Conservation (phyloP, 2,329 filamentous ascomycete species). For the Diaporthe capsici region DNA sequence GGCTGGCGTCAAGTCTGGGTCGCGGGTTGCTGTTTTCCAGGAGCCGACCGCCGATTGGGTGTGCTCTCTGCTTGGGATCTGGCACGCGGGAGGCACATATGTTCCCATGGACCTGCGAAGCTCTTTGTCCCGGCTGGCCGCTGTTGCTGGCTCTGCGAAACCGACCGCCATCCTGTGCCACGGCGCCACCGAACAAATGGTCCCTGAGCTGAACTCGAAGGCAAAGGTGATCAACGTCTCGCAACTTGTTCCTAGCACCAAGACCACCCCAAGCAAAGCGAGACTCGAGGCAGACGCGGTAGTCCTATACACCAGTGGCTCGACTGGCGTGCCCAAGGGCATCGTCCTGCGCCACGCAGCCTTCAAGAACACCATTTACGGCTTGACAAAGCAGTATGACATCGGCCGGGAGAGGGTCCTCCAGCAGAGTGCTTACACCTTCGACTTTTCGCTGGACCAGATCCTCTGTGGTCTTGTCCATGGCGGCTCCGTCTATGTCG, state of each 20-base stretch:
- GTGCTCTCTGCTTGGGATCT: conserved; percentile 57
- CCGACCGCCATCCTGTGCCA: conserved; percentile 47
- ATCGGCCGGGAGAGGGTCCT: conserved; percentile 48
- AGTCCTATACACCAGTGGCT: conserved; percentile 53
- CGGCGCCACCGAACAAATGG: conserved; percentile 27
- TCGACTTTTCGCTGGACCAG: conserved; percentile 56
- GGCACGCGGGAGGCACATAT: conserved; percentile 54
- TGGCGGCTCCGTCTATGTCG: conserved; percentile 51
- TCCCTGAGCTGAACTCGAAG: background rate
- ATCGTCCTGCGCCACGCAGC: conserved; percentile 51
- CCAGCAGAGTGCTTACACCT: conserved; percentile 54
- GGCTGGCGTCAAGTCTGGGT: conserved; percentile 34
- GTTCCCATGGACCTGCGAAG: conserved; percentile 57
- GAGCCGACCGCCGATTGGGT: conserved; percentile 53
- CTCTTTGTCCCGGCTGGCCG: conserved; percentile 49
- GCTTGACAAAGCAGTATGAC: conserved; percentile 39
- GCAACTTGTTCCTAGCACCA: background rate
- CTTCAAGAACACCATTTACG: conserved; percentile 50
- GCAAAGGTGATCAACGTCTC: conserved; percentile 12
- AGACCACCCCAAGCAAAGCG: conserved; percentile 1
- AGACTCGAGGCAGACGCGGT: conserved; percentile 43
- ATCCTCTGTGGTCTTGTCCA: conserved; percentile 47
- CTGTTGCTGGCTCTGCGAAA: conserved; percentile 49
- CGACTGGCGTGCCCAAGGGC: conserved; percentile 57
- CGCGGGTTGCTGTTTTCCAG: conserved; percentile 56